phyloP scores from a whole-genome alignment of 202 grass and related monocot species.

The Thinopyrum obtusiflorum region DNA sequence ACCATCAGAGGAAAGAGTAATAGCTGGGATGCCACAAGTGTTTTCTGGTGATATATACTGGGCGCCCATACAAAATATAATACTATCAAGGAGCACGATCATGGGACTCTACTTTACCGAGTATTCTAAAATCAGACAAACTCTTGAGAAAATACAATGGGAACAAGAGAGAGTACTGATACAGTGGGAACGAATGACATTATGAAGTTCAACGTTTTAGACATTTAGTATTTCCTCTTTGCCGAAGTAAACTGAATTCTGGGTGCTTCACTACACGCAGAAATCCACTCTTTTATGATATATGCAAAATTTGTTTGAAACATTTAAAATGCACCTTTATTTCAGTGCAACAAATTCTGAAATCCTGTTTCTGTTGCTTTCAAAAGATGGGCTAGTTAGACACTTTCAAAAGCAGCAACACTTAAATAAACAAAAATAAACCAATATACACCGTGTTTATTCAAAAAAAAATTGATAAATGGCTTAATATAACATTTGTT shows the following conservation, averaged over 20 bases:
- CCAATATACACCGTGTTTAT: background rate
- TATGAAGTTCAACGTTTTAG: background rate
- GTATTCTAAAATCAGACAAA: background rate
- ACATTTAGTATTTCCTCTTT: background rate
- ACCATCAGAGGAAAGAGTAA: background rate
- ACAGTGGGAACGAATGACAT: background rate
- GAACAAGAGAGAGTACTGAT: background rate
- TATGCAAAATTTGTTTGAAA: background rate
- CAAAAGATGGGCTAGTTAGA: background rate
- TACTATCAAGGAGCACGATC: background rate
- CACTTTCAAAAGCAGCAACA: background rate
- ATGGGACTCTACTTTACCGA: background rate
- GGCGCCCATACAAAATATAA: background rate
- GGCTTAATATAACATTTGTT: background rate
- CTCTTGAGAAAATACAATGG: background rate
- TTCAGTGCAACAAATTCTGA: background rate
- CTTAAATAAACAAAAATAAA: background rate
- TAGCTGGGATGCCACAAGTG: background rate
- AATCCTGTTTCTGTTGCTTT: conserved; percentile 1
- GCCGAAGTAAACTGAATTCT: background rate
- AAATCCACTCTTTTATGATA: background rate
- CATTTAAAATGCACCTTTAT: background rate
- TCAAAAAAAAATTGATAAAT: background rate
- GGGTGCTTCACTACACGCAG: background rate
- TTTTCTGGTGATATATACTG: background rate